Conservation (phyloP, 257 asterid species). For the Ilex asprella region DNA sequence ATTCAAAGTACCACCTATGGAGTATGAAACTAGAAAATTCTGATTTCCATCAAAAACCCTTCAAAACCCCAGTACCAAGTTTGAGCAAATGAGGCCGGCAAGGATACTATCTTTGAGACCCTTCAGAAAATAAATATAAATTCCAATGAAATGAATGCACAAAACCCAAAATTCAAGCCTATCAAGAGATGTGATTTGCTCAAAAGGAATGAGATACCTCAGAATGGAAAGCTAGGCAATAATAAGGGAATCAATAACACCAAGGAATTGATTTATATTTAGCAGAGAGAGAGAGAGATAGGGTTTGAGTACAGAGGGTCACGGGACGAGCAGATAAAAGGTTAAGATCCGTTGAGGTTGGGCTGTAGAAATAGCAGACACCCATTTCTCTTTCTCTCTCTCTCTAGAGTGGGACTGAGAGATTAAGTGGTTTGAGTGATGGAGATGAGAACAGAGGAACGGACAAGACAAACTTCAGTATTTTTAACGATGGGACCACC, state of each 20-base stretch:
- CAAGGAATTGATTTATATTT: conserved; percentile 13
- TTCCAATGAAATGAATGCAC: conserved; percentile 4
- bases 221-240: conserved; percentile 17
- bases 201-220: conserved; percentile 20
- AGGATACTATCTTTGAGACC: conserved; percentile 9
- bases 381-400: conserved; percentile 12
- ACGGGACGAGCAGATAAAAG: conserved; percentile 50
- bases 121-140: conserved; percentile 8
- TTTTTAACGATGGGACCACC: neutral
- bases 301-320: conserved; percentile 34
- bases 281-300: neutral
- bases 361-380: conserved; percentile 17
- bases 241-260: conserved; percentile 10
- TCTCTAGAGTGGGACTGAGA: neutral
- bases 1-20: neutral
- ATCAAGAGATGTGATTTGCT: conserved; percentile 5
- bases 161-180: conserved; percentile 1
- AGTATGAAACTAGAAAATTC: neutral
- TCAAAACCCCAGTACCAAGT: neutral
- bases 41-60: neutral
- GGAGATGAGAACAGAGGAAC: conserved; percentile 26
- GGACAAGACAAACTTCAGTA: conserved; percentile 29
- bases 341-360: conserved; percentile 22
- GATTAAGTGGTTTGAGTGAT: conserved; percentile 18
- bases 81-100: neutral